phyloP scores from a whole-genome alignment of 257 asterid genomes.

The Galeopsis tetrahit region DNA sequence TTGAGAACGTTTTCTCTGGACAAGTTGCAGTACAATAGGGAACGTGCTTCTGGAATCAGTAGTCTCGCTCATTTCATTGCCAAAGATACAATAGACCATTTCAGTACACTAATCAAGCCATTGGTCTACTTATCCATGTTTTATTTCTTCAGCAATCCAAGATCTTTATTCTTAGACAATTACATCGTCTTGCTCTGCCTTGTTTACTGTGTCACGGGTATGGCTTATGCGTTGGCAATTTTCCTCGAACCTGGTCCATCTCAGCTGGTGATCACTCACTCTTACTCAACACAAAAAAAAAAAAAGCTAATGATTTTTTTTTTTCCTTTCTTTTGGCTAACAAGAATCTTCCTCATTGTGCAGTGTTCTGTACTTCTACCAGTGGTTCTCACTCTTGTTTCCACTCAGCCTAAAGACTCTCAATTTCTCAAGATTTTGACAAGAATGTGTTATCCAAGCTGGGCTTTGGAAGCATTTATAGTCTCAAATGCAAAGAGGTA shows the following conservation, averaged over 20 bases:
- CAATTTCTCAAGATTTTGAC: conserved; percentile 49
- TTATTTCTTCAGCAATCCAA: conserved; percentile 72
- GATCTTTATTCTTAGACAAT: conserved; percentile 64
- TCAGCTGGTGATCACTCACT: conserved; percentile 58
- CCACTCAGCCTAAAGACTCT: conserved; percentile 70
- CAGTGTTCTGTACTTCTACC: conserved; percentile 96
- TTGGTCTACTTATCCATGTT: conserved; percentile 74
- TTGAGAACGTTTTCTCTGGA: conserved; percentile 69
- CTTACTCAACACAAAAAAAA: conserved; percentile 5
- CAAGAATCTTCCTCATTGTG: conserved; percentile 27
- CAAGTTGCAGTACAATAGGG: conserved; percentile 65
- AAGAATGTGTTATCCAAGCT: conserved; percentile 68
- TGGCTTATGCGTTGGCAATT: conserved; percentile 69
- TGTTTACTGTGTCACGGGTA: conserved; percentile 71
- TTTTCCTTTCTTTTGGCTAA: neutral
- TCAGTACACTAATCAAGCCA: conserved; percentile 68
- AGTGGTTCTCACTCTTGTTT: conserved; percentile 86
- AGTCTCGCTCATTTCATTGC: conserved; percentile 71
- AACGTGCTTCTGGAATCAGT: conserved; percentile 78
- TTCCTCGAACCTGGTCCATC: conserved; percentile 79
- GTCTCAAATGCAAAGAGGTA: conserved; percentile 84
- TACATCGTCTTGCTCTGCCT: conserved; percentile 71
- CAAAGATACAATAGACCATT: conserved; percentile 75
- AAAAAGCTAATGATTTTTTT: neutral
- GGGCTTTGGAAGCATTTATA: conserved; percentile 95